Evolutionary conservation across 331 rosid genomes (phyloP).

Genomic region (Spiraea crenata): DNA sequence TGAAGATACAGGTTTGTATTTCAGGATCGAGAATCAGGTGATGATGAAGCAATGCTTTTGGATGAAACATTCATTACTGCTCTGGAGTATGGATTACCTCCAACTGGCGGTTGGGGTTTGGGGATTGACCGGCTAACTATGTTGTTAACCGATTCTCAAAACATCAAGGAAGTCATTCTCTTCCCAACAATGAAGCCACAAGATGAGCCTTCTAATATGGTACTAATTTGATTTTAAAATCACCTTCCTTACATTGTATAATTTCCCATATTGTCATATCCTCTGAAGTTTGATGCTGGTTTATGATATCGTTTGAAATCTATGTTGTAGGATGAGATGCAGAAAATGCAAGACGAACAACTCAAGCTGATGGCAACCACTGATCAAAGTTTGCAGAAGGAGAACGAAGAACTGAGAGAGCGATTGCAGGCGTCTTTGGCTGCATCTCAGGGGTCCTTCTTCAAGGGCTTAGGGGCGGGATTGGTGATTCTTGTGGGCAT

Average conservation of each 20-base stretch:
- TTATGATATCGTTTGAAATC: too few species aligned
- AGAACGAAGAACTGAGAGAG: too few species aligned
- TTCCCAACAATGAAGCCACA: slow-evolving; percentile 21
- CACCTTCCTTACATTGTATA: neutral
- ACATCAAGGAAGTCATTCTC: slow-evolving; percentile 47
- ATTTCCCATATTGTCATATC: neutral
- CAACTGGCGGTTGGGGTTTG: slow-evolving; percentile 59
- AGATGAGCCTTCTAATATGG: slow-evolving; percentile 35
- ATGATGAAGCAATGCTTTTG: slow-evolving; percentile 92
- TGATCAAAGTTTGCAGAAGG: too few species aligned
- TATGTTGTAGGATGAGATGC: too few species aligned
- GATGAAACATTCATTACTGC: slow-evolving; percentile 91
- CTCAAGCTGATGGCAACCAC: too few species aligned
- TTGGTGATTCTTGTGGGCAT: too few species aligned
- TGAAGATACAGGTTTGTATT: slow-evolving; percentile 11
- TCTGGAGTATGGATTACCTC: slow-evolving; percentile 94
- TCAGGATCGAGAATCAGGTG: slow-evolving; percentile 94
- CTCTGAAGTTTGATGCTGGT: neutral
- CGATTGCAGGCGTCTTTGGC: too few species aligned
- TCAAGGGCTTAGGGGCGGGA: too few species aligned
- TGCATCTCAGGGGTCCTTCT: too few species aligned
- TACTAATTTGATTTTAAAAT: neutral
- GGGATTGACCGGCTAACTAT: slow-evolving; percentile 70
- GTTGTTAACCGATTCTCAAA: slow-evolving; percentile 84
- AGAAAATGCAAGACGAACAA: too few species aligned